Evolutionary conservation across 2,329 filamentous ascomycete genomes (phyloP), one percentile per base, ranked within the genome.

Genomic region (Fusarium scirpi): DNA sequence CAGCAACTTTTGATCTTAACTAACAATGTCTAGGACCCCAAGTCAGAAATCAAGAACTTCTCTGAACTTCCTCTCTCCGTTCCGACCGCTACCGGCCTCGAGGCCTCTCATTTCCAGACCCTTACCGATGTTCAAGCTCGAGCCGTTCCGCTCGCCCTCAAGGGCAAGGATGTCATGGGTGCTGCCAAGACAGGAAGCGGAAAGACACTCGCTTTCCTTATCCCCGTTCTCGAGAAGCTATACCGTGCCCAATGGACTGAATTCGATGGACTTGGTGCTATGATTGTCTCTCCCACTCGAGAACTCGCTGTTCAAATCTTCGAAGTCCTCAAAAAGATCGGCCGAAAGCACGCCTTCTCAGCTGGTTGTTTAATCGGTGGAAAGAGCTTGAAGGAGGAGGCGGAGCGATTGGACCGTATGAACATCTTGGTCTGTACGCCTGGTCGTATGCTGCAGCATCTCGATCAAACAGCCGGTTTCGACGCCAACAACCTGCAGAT

Each of bases 271-370:
- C 85, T 99, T 30, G 95, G 95, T 11, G 96, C 96, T 7, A 87
- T 99, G 69, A 93, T 99, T 71, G 91, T 99, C 57, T 95, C 94
- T 1, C 96, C 96, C 1, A 99, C 96, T 10, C 91, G 96, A 77
- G 96, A 99, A 82, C 85, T 99, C 58, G 95, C 96, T 0, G 96
- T 97, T 41, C 96, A 99, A 80, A 99, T 97, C 67, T 99, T 98
- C 77, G 92, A 98, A 62, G 95, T 98, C 1, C 82, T 99, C 74
- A 87, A 93, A 67, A 97, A 97, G 80, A 89, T 99, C 62, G 96
- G 96, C 46, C 89, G 93, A 60, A 90, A 95, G 62, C 95, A 99
- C 80, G 86, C 89, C 65, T 98, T 98, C 79, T 97, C 95, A 1
- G 96, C 96, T 1, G 96, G 96, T 0, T 82, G 98, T 74, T 89